A percentile compares a stretch with the other conserved stretches of the same genome.
phyloP scores from a whole-genome alignment of 768 basidiomycete genomes.

The Collybia sordida region DNA sequence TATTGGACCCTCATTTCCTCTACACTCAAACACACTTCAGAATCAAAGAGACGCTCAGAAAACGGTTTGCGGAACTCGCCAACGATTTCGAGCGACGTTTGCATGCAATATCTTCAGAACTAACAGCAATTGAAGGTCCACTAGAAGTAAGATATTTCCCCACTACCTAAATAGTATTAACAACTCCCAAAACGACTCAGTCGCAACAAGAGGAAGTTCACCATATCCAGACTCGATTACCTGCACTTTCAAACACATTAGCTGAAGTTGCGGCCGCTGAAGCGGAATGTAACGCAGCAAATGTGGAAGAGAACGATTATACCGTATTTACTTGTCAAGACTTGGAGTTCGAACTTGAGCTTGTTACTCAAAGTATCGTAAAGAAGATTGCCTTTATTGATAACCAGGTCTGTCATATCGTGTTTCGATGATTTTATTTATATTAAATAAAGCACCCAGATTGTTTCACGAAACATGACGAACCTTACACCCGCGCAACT shows the following conservation, averaged over 20 bases:
- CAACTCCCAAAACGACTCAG: conserved; percentile 30
- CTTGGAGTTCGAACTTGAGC: conserved; percentile 84
- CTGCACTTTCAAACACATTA: conserved; percentile 59
- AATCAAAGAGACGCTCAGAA: conserved; percentile 79
- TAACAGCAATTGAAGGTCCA: conserved; percentile 75
- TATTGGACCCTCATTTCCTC: not conserved
- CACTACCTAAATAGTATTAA: not conserved
- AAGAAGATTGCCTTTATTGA: conserved; percentile 97
- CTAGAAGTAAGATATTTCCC: conserved; percentile 56
- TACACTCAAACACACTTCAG: conserved; percentile 36
- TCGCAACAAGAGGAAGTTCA: conserved; percentile 72
- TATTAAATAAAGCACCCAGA: conserved; percentile 42
- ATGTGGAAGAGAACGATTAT: conserved; percentile 97
- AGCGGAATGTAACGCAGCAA: conserved; percentile 76
- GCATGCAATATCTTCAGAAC: conserved; percentile 62
- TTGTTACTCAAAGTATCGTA: conserved; percentile 75
- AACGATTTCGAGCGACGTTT: conserved; percentile 74
- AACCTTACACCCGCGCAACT: conserved; percentile 94
- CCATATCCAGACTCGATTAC: conserved; percentile 65
- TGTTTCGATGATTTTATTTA: not conserved
- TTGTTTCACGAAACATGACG: conserved; percentile 90
- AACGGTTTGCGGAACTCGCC: conserved; percentile 74
- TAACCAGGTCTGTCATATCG: conserved; percentile 68
- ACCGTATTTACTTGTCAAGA: conserved; percentile 89
- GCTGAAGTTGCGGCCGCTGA: conserved; percentile 62